Percentiles rank a stretch among this genome's conserved stretches.
These are phyloP conservation scores for Coccomyxa subellipsoidea DNA, from an alignment of 163 green algal species.

Conservation along the genomic window DNA sequence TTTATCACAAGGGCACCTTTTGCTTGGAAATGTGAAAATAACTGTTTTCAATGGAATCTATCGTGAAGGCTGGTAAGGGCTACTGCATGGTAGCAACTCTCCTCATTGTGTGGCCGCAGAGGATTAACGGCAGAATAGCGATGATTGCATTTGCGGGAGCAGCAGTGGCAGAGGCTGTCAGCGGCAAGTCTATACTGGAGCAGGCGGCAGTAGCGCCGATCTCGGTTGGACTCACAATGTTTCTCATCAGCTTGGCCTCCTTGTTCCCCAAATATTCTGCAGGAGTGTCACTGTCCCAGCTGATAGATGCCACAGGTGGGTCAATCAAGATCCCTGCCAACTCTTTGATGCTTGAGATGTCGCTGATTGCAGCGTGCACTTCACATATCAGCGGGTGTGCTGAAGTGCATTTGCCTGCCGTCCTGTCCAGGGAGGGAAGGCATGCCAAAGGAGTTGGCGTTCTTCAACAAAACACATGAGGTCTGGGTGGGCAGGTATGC, in stretches of 20 bases:
- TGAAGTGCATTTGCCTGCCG: background rate
- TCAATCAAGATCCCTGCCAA: background rate
- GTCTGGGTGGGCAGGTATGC: constrained; percentile 47
- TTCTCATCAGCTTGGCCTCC: constrained; percentile 36
- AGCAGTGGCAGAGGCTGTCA: constrained; percentile 39
- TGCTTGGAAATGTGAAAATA: background rate
- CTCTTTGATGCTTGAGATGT: background rate
- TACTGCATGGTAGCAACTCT: background rate
- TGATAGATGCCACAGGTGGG: background rate
- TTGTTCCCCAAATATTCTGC: constrained; percentile 57
- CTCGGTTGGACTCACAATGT: constrained; percentile 14
- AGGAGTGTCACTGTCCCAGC: constrained; percentile 36
- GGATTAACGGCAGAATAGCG: constrained; percentile 56
- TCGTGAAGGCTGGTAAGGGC: no score
- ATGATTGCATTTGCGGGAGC: constrained; percentile 57
- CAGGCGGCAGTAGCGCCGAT: constrained; percentile 32
- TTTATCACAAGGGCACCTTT: constrained; percentile 26
- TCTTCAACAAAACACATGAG: constrained; percentile 67
- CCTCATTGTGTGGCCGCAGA: constrained; percentile 32
- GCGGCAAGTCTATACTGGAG: constrained; percentile 41
- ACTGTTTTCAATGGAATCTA: no score
- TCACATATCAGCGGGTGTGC: background rate
- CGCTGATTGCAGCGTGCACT: background rate
- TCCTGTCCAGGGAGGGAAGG: constrained; percentile 23
- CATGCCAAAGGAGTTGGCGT: constrained; percentile 25